Percentiles rank a stretch among this genome's conserved stretches.
Conservation (phyloP, 441 rosid genomes). For the Erysimum cheiri region DNA sequence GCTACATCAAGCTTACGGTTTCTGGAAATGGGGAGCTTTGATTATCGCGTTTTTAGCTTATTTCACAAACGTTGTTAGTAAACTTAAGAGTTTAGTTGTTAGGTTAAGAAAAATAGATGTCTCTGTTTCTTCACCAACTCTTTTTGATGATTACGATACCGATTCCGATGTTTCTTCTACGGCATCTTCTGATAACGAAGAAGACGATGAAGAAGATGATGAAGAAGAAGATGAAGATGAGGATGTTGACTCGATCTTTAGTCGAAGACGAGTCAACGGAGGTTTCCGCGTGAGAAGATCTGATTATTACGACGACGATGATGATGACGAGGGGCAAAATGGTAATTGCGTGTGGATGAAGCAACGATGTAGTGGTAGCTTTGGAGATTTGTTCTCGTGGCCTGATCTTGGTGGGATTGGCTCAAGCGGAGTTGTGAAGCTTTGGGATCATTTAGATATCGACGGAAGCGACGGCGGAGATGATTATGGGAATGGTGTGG, state of each 20-base stretch:
- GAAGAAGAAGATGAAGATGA: slow-evolving; percentile 45
- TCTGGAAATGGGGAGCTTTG: slow-evolving; percentile 85
- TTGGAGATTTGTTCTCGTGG: slow-evolving; percentile 71
- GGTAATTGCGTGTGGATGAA: slow-evolving; percentile 42
- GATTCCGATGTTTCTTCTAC: slow-evolving; percentile 55
- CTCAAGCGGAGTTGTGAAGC: slow-evolving; percentile 74
- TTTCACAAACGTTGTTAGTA: slow-evolving; percentile 57
- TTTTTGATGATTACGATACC: slow-evolving; percentile 48
- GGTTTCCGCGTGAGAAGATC: slow-evolving; percentile 54
- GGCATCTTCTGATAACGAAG: slow-evolving; percentile 40
- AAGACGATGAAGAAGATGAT: slow-evolving; percentile 32
- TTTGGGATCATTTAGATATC: slow-evolving; percentile 74
- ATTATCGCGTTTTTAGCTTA: slow-evolving; percentile 75
- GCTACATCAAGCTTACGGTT: slow-evolving; percentile 48
- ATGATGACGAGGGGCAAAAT: slow-evolving; percentile 42
- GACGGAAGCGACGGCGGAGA: slow-evolving; percentile 17
- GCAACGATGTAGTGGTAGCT: slow-evolving; percentile 44
- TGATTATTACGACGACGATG: slow-evolving; percentile 18
- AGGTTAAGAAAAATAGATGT: slow-evolving; percentile 46
- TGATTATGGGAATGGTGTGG: slow-evolving; percentile 20
- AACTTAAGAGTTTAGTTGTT: slow-evolving; percentile 56
- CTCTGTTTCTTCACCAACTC: slow-evolving; percentile 41
- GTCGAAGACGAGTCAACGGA: slow-evolving; percentile 41
- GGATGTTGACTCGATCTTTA: slow-evolving; percentile 38
- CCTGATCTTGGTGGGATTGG: slow-evolving; percentile 61